phyloP scores from a whole-genome alignment of 306 rosid species.

The Quillaja saponaria region DNA sequence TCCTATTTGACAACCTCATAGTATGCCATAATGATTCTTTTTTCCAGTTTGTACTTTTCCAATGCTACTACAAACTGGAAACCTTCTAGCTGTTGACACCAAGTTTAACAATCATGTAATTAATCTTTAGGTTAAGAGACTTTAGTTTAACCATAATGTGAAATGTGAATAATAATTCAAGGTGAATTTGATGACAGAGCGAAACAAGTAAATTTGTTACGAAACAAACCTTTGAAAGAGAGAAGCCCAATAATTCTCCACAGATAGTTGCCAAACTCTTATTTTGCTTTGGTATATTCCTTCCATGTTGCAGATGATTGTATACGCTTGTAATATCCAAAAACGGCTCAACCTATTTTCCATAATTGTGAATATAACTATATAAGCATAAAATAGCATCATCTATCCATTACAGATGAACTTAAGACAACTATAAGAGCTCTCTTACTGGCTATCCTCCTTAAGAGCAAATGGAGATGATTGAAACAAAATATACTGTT shows the following conservation, averaged over 20 bases:
- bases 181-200: too few species aligned
- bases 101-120: constrained; percentile 8
- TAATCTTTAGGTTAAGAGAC: neutral
- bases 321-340: constrained; percentile 68
- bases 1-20: too few species aligned
- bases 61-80: neutral
- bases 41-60: too few species aligned
- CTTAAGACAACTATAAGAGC: too few species aligned
- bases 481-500: too few species aligned
- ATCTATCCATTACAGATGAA: too few species aligned
- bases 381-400: neutral
- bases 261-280: constrained; percentile 79
- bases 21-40: too few species aligned
- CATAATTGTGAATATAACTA: too few species aligned
- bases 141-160: neutral
- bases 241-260: constrained; percentile 64
- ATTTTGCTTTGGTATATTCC: constrained; percentile 55
- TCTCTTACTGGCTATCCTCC: too few species aligned
- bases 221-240: constrained; percentile 81
- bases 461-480: neutral
- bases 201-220: constrained; percentile 14
- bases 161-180: neutral
- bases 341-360: constrained; percentile 80
- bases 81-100: constrained; percentile 10
- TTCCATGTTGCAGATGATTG: constrained; percentile 63